Evolutionary conservation across 2,329 filamentous ascomycete genomes (phyloP).

Genomic region (Alternaria arborescens): DNA sequence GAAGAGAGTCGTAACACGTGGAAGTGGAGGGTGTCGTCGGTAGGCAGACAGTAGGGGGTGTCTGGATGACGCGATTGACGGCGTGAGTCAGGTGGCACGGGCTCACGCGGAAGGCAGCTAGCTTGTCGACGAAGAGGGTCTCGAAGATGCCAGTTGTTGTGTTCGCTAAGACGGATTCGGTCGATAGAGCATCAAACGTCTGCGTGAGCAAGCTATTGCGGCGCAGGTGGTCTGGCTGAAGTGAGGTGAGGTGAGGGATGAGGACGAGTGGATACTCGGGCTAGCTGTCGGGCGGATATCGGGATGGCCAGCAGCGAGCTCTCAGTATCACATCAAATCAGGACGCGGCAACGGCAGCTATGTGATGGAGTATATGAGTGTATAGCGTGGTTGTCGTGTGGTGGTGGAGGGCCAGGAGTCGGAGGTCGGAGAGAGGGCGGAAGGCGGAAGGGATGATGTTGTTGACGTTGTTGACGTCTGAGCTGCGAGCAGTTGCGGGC

Average conservation of each 20-base stretch:
- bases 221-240: constrained; percentile 18
- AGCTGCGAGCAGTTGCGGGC: constrained; percentile 31
- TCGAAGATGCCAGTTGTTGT: constrained; percentile 37
- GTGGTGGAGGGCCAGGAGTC: constrained; percentile 24
- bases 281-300: constrained; percentile 31
- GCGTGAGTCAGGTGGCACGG: constrained; percentile 50
- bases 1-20: constrained; percentile 52
- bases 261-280: constrained; percentile 24
- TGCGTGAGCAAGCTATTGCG: constrained; percentile 28
- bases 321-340: constrained; percentile 47
- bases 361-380: constrained; percentile 46
- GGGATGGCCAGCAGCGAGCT: constrained; percentile 38
- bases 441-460: constrained; percentile 18
- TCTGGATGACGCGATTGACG: constrained; percentile 38
- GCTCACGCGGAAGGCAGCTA: constrained; percentile 36
- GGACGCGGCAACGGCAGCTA: constrained; percentile 29
- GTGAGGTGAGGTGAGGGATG: constrained; percentile 24
- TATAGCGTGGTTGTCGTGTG: constrained; percentile 35
- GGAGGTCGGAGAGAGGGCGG: constrained; percentile 13
- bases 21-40: constrained; percentile 43
- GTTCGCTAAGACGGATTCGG: constrained; percentile 33
- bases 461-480: constrained; percentile 30
- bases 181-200: constrained; percentile 37
- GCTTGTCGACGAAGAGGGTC: constrained; percentile 34
- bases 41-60: constrained; percentile 36